Evolutionary conservation across 2,329 filamentous ascomycete genomes (phyloP), one percentile per base, ranked within the genome.

Genomic region (Westerdykella aurantiaca): DNA sequence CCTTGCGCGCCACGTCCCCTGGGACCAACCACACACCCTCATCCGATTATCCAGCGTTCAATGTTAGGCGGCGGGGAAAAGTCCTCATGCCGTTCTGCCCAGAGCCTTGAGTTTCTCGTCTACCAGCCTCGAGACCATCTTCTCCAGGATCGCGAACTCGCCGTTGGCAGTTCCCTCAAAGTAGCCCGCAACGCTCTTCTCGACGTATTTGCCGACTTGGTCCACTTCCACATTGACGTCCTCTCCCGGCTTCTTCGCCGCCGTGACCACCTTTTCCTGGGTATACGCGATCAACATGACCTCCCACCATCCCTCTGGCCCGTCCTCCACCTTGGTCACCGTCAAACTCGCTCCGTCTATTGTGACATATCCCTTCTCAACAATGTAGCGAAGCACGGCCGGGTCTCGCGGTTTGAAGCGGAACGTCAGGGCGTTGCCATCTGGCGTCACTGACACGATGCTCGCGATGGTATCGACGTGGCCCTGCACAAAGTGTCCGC

Each of bases 271-370:
- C 68, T 86, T 86, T 69, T 91, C 88, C 72, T 97, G 93, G 10
- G 93, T 96, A 69, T 98, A 98, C 7, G 86, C 80, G 66, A 98
- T 96, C 49, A 98, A 75, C 93, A 98, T 98, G 39, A 98, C 85
- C 77, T 97, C 93, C 72, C 79, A 85, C 80, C 84, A 96, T 67
- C 88, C 94, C 34, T 85, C 83, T 52, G 81, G 79, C 1, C 66
- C 77, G 67, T 96, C 91, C 58, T 91, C 72, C 23, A 97, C 91
- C 53, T 80, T 78, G 2, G 91, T 97, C 2, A 98, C 79, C 0
- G 93, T 98, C 74, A 98, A 73, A 63, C 90, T 96, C 18, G 93
- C 91, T 4, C 93, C 93, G 64, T 98, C 93, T 40, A 98, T 79
- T 37, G 90, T 88, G 43, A 98, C 82, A 68, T 89, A 98, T 39